Evolutionary conservation across 2,329 filamentous ascomycete genomes (phyloP).

Genomic region (Fusarium sp.): DNA sequence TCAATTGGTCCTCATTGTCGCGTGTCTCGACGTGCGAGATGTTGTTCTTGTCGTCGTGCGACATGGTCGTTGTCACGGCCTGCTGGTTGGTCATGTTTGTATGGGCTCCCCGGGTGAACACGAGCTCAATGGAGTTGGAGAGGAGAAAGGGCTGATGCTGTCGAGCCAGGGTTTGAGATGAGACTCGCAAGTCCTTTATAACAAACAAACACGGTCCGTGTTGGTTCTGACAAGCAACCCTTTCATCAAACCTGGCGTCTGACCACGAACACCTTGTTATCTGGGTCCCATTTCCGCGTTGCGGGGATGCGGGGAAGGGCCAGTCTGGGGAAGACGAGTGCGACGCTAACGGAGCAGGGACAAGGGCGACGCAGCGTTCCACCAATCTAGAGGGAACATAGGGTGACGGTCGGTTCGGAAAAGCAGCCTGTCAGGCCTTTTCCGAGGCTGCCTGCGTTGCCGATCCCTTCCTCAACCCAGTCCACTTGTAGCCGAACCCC

Average conservation of each 20-base stretch:
- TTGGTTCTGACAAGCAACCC: neutral
- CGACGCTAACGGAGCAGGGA: slow-evolving; percentile 4
- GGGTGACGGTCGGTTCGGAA: slow-evolving; percentile 14
- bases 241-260: neutral
- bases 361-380: slow-evolving; percentile 5
- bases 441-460: slow-evolving; percentile 7
- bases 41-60: slow-evolving; percentile 13
- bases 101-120: neutral
- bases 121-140: neutral
- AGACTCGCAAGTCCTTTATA: slow-evolving; percentile 8
- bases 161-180: neutral
- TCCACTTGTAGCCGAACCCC: slow-evolving; percentile 4
- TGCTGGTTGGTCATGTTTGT: neutral
- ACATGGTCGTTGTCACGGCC: neutral
- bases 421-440: slow-evolving; percentile 1
- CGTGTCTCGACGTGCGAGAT: slow-evolving; percentile 20
- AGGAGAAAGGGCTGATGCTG: neutral
- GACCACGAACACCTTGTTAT: slow-evolving; percentile 5
- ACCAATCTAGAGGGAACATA: slow-evolving; percentile 9
- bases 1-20: slow-evolving; percentile 4
- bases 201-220: neutral
- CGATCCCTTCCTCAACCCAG: slow-evolving; percentile 8
- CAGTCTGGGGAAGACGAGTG: slow-evolving; percentile 11
- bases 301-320: slow-evolving; percentile 19
- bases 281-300: slow-evolving; percentile 4